Conservation (phyloP, 257 asterid species). For the Pogostemon cablin region DNA sequence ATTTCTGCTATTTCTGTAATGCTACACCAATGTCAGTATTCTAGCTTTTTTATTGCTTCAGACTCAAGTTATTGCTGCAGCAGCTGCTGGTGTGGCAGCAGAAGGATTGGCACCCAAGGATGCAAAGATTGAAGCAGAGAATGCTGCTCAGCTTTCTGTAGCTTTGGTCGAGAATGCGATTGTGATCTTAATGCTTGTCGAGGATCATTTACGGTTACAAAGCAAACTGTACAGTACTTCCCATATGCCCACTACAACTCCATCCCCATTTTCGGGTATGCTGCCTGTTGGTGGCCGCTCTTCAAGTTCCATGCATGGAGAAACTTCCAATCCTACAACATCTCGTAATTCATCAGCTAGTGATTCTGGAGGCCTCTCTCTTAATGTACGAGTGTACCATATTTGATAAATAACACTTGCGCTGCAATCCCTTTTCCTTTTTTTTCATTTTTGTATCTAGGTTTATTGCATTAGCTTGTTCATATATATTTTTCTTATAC, state of each 20-base stretch:
- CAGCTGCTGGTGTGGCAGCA: constrained; percentile 99
- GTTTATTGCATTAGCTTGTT: constrained; percentile 29
- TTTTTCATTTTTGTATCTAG: constrained; percentile 29
- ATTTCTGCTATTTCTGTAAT: constrained; percentile 30
- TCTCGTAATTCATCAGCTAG: constrained; percentile 66
- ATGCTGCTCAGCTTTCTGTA: constrained; percentile 98
- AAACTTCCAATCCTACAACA: constrained; percentile 47
- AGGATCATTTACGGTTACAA: constrained; percentile 93
- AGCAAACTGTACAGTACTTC: constrained; percentile 82
- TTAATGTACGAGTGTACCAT: constrained; percentile 58
- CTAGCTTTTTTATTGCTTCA: constrained; percentile 55
- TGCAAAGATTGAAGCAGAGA: constrained; percentile 92
- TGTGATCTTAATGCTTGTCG: constrained; percentile 97
- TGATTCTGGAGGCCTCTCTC: constrained; percentile 74
- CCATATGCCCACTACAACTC: constrained; percentile 60
- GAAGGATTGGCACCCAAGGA: constrained; percentile 87
- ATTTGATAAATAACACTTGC: constrained; percentile 26
- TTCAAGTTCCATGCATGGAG: constrained; percentile 54
- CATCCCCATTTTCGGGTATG: constrained; percentile 67
- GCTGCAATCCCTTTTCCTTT: constrained; percentile 13
- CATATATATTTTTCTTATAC: constrained; percentile 7
- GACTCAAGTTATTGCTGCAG: constrained; percentile 99
- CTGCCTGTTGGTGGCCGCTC: constrained; percentile 55
- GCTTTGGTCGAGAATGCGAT: constrained; percentile 98
- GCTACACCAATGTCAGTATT: constrained; percentile 44